Conservation (phyloP, 768 basidiomycete genomes). For the Kwoniella dejecticola region DNA sequence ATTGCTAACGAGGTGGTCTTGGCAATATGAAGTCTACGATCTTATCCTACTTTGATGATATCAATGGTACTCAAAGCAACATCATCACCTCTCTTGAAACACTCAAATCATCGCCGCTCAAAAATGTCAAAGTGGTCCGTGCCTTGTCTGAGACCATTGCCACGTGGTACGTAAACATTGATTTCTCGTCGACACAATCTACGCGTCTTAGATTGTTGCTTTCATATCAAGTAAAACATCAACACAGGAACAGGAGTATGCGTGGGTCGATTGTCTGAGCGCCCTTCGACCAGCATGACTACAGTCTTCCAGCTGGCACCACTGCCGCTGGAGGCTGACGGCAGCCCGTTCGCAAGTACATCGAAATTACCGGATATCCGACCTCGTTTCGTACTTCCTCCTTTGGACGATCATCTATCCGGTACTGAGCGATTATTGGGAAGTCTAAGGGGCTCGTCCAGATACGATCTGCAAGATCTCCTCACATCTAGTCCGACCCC, state of each 20-base stretch:
- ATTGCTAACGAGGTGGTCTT: no score
- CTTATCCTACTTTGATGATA: no score
- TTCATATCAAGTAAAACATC: neutral
- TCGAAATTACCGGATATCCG: slow-evolving; percentile 1
- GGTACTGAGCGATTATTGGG: slow-evolving; percentile 32
- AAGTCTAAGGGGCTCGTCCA: slow-evolving; percentile 22
- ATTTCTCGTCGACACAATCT: no score
- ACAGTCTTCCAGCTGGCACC: slow-evolving; percentile 11
- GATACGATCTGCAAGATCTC: slow-evolving; percentile 9
- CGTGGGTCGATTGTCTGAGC: no score
- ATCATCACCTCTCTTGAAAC: no score
- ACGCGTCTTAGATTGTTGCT: no score
- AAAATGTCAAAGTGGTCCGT: slow-evolving; percentile 12
- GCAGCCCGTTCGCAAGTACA: neutral
- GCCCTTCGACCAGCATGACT: no score
- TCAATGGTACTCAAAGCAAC: no score
- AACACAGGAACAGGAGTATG: neutral
- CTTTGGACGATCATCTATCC: slow-evolving; percentile 31
- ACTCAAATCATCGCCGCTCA: slow-evolving; percentile 1
- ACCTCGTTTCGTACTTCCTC: slow-evolving; percentile 30
- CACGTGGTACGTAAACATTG: slow-evolving; percentile 24
- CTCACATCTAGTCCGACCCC: neutral
- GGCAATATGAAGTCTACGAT: no score
- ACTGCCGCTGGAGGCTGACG: neutral
- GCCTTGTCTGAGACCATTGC: neutral